Evolutionary conservation across 805 yeast genomes (phyloP).

Genomic region (Candida vartiovaarae): DNA sequence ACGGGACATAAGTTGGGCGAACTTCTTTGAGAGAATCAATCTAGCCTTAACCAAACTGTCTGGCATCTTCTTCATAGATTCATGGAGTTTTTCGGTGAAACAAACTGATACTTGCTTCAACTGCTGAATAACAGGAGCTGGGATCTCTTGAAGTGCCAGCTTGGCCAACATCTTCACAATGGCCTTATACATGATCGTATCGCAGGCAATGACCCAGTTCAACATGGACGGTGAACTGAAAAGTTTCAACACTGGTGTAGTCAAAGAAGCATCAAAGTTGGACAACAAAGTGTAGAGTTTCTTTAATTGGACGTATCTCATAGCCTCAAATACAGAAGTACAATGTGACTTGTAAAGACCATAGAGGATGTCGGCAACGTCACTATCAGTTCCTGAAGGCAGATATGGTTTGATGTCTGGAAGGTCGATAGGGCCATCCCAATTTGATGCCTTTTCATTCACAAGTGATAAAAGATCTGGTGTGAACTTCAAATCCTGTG

Average conservation of each 20-base stretch:
- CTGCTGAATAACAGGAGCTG: conserved; percentile 45
- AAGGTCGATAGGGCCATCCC: conserved; percentile 29
- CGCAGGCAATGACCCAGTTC: conserved; percentile 67
- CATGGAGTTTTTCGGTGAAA: conserved; percentile 38
- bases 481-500: conserved; percentile 16
- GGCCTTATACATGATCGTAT: conserved; percentile 49
- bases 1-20: conserved; percentile 45
- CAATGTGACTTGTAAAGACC: conserved; percentile 61
- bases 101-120: conserved; percentile 46
- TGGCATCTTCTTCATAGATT: conserved; percentile 41
- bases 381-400: conserved; percentile 15
- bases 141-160: conserved; percentile 50
- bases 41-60: conserved; percentile 43
- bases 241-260: conserved; percentile 56
- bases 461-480: conserved; percentile 13
- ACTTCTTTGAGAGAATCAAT: conserved; percentile 44
- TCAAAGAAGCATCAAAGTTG: conserved; percentile 48
- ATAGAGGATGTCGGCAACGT: conserved; percentile 51
- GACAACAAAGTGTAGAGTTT: conserved; percentile 47
- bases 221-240: conserved; percentile 40
- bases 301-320: conserved; percentile 61
- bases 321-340: conserved; percentile 52
- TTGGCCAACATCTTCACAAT: conserved; percentile 55
- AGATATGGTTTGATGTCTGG: conserved; percentile 25
- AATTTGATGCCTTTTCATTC: conserved; percentile 10